These are phyloP conservation scores for Camellia lanceoleosa DNA, from an alignment of 148 eudicot species.

Conservation along the genomic window DNA sequence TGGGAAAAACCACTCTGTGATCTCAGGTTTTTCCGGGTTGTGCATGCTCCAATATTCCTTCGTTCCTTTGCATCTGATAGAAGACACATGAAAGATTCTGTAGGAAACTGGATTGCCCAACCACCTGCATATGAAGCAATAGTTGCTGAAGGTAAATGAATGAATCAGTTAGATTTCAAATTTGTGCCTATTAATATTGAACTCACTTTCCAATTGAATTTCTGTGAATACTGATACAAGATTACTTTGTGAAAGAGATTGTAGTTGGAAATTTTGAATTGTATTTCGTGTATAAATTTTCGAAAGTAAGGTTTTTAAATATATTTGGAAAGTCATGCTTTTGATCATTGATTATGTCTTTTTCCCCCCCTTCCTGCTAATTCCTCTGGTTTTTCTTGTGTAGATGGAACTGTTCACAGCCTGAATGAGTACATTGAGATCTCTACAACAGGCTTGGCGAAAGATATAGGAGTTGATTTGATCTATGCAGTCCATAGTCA, in stretches of 20 bases:
- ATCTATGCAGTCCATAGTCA: conserved; percentile 30
- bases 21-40: conserved; percentile 73
- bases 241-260: background rate
- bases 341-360: too few species aligned
- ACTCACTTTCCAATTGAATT: background rate
- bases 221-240: background rate
- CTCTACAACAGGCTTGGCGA: conserved; percentile 42
- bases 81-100: conserved; percentile 90
- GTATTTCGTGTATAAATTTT: too few species aligned
- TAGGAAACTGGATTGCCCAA: conserved; percentile 68
- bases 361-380: background rate
- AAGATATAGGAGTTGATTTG: conserved; percentile 28
- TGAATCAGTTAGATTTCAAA: background rate
- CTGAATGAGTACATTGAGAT: conserved; percentile 81
- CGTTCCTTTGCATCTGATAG: conserved; percentile 87
- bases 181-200: background rate
- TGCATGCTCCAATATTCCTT: conserved; percentile 84
- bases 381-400: conserved; percentile 4
- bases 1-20: conserved; percentile 2
- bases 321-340: too few species aligned
- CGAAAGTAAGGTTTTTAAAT: too few species aligned
- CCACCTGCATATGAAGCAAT: conserved; percentile 76
- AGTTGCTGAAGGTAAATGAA: conserved; percentile 65
- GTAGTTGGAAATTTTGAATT: background rate
- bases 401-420: conserved; percentile 85